Evolutionary conservation across 768 basidiomycete genomes (phyloP).

Genomic region (Calocybe cyanea): DNA sequence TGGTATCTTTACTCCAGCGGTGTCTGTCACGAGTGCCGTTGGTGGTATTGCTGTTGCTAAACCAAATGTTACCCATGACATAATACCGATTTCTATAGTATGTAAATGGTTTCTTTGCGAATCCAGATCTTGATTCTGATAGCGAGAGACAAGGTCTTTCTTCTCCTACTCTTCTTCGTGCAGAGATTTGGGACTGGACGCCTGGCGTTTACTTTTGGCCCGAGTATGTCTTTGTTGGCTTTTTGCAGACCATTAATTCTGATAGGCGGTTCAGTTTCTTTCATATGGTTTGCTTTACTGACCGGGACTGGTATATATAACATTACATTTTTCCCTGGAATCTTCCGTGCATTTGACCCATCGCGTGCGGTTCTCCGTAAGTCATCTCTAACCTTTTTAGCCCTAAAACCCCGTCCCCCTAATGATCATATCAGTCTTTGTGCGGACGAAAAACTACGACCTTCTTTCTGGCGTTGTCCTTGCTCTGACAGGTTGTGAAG

Average conservation of each 20-base stretch:
- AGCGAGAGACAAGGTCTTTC: too few species aligned
- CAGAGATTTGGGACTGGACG: constrained; percentile 58
- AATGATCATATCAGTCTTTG: constrained; percentile 43
- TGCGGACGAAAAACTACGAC: constrained; percentile 59
- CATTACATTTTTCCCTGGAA: constrained; percentile 47
- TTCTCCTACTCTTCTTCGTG: constrained; percentile 51
- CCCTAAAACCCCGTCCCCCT: neutral
- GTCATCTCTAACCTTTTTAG: constrained; percentile 13
- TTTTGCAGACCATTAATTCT: neutral
- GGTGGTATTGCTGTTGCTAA: constrained; percentile 65
- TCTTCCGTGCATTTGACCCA: constrained; percentile 66
- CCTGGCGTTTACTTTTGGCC: constrained; percentile 52
- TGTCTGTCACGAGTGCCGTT: constrained; percentile 66
- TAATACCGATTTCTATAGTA: constrained; percentile 60
- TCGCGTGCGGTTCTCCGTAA: constrained; percentile 60
- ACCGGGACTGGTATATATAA: constrained; percentile 55
- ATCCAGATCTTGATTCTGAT: too few species aligned
- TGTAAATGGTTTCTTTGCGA: too few species aligned
- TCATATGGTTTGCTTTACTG: constrained; percentile 53
- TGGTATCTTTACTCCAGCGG: constrained; percentile 65
- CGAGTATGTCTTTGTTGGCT: constrained; percentile 18
- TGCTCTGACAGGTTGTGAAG: constrained; percentile 67
- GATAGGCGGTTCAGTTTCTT: constrained; percentile 36
- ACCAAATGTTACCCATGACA: constrained; percentile 36
- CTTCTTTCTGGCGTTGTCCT: constrained; percentile 61